Conservation (phyloP, 768 basidiomycete genomes). For the Boletales sp. region DNA sequence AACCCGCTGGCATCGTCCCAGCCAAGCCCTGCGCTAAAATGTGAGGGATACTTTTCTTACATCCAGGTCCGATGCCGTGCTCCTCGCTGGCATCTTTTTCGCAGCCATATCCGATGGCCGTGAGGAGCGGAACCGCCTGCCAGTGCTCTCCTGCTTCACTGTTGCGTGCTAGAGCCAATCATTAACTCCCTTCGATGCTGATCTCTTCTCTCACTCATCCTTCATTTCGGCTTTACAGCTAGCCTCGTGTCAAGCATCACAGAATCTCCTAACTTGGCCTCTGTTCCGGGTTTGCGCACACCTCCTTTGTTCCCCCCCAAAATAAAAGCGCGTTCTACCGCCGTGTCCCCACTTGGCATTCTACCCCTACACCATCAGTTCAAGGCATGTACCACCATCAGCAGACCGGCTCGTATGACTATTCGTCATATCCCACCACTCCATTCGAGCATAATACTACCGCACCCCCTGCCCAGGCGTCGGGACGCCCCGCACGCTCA, state of each 20-base stretch:
- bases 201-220: constrained; percentile 31
- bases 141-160: constrained; percentile 18
- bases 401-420: constrained; percentile 48
- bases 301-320: constrained; percentile 21
- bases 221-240: constrained; percentile 36
- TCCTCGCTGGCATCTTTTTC: constrained; percentile 4
- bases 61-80: constrained; percentile 7
- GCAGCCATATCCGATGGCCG: constrained; percentile 18
- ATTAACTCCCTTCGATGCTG: constrained; percentile 32
- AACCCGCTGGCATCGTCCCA: constrained; percentile 10
- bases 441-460: constrained; percentile 19
- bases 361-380: constrained; percentile 42
- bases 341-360: constrained; percentile 15
- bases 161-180: constrained; percentile 31
- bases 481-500: constrained; percentile 28
- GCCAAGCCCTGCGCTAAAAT: constrained; percentile 13
- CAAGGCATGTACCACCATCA: constrained; percentile 50
- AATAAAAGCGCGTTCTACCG: constrained; percentile 28
- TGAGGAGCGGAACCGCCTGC: constrained; percentile 26
- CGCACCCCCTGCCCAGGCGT: constrained; percentile 27
- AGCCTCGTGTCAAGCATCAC: constrained; percentile 31
- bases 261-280: constrained; percentile 29
- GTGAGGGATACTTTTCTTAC: constrained; percentile 14
- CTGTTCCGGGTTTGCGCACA: constrained; percentile 27
- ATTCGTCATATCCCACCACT: constrained; percentile 38